Percentiles rank a stretch among this genome's conserved stretches.
These are phyloP conservation scores for Verticillium nubilum DNA, from an alignment of 2,329 filamentous ascomycete species.

Conservation along the genomic window DNA sequence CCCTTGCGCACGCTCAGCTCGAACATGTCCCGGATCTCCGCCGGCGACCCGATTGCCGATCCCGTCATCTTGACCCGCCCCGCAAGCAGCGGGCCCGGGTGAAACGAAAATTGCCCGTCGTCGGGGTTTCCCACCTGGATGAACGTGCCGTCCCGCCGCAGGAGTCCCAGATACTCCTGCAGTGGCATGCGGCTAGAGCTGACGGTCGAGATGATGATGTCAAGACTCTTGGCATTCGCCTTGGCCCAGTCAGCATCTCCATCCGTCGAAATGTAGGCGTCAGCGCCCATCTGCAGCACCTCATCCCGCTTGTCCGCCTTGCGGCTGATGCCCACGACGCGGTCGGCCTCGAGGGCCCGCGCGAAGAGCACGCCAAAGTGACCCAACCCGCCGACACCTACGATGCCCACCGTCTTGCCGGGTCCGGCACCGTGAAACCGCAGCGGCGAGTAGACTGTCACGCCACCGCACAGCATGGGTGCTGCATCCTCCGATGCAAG, in stretches of 20 bases:
- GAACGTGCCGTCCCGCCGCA: conserved; percentile 50
- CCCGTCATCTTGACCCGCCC: conserved; percentile 49
- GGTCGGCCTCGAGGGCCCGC: conserved; percentile 59
- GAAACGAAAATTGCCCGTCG: conserved; percentile 25
- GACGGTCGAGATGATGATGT: conserved; percentile 56
- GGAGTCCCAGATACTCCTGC: conserved; percentile 52
- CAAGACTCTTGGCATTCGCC: conserved; percentile 44
- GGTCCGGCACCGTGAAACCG: conserved; percentile 58
- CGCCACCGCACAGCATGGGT: conserved; percentile 66
- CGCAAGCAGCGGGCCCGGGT: conserved; percentile 48
- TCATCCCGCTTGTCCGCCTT: conserved; percentile 47
- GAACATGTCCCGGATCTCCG: conserved; percentile 55
- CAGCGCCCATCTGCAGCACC: conserved; percentile 51
- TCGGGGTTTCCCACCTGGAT: conserved; percentile 57
- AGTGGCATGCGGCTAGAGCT: conserved; percentile 40
- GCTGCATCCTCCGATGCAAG: conserved; percentile 37
- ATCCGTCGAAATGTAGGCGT: conserved; percentile 37
- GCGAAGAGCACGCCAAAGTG: conserved; percentile 66
- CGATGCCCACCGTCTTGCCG: conserved; percentile 60
- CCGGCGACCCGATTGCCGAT: conserved; percentile 40
- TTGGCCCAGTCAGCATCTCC: conserved; percentile 49
- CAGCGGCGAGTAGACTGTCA: conserved; percentile 62
- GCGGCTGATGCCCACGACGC: conserved; percentile 55
- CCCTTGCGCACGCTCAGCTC: conserved; percentile 50
- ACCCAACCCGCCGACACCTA: conserved; percentile 63